Evolutionary conservation across 1,284 basidiomycete genomes (phyloP), one percentile per base, ranked within the genome.

Genomic region (Pisolithus thermaeus): DNA sequence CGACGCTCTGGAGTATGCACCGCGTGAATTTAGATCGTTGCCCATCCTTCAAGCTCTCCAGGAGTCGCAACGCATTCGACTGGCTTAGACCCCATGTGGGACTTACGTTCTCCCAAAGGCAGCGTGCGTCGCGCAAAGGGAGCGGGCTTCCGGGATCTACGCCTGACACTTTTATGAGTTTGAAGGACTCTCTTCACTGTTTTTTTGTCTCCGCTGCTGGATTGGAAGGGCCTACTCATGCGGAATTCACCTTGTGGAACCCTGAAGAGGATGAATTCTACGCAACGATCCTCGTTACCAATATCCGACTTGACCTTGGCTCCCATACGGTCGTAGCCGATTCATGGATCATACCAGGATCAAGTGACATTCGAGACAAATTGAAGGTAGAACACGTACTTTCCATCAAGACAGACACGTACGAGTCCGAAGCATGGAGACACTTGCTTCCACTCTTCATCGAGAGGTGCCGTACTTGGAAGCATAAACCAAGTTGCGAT

Each of bases 381-480:
- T 35, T 61, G 7, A 11, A 4, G 1, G 49, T 59, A 6, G 37
- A 16, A 2, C 51, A 27, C 47, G 62, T 61, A 49, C 51, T 59
- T 22, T 28, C 28, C 14, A 50, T 55, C 27, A 55, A 53, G 39
- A 36, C 63, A 0, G 63, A 56, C 22, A 16, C 28, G 6, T 45
- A 65, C 3, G 75, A 75, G 52, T 58, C 68, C 28, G 50, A 55
- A 12, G 68, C 67, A 1, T 82, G 79, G 79, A 73, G 73, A 49
- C 61, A 72, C 48, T 61, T 80, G 9, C 58, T 81, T 0, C 77
- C 78, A 4, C 65, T 68, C 4, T 56, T 77, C 27, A 70, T 68
- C 5, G 80, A 83, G 57, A 73, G 80, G 12, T 80, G 77, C 53
- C 70, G 80, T 18, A 68, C 64, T 0, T 82, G 80, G 80, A 58